Evolutionary conservation across 768 basidiomycete genomes (phyloP).

Genomic region (Pleurotus salmoneostramineus): DNA sequence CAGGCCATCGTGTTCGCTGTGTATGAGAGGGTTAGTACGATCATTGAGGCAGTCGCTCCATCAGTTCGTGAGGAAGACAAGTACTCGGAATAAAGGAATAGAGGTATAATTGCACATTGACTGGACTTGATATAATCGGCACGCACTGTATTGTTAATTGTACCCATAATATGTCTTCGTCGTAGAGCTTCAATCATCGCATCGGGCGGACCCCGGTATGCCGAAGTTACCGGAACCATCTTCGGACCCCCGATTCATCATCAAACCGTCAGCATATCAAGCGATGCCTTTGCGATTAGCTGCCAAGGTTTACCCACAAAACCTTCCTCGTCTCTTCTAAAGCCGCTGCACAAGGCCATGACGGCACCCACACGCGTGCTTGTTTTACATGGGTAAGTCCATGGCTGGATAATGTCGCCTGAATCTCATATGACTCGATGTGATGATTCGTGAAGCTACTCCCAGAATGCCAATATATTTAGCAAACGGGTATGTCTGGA

Average conservation of each 20-base stretch:
- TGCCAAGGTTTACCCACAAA: not conserved
- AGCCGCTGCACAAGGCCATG: not conserved
- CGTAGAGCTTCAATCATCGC: not conserved
- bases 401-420: not conserved
- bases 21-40: conserved; percentile 80
- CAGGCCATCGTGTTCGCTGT: conserved; percentile 98
- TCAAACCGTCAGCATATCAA: too few species aligned
- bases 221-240: too few species aligned
- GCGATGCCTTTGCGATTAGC: not conserved
- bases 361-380: conserved; percentile 7
- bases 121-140: not conserved
- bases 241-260: too few species aligned
- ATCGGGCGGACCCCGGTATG: not conserved
- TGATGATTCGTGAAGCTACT: conserved; percentile 39
- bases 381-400: conserved; percentile 12
- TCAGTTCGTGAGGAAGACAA: conserved; percentile 52
- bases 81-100: conserved; percentile 70
- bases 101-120: conserved; percentile 7
- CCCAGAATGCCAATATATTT: conserved; percentile 69
- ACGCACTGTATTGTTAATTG: not conserved
- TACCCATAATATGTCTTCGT: not conserved
- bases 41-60: conserved; percentile 68
- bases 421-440: not conserved
- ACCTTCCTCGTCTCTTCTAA: not conserved
- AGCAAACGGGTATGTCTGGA: conserved; percentile 57